These are phyloP conservation scores for Mycena capillaripes DNA, from an alignment of 768 basidiomycete genomes.

Conservation along the genomic window DNA sequence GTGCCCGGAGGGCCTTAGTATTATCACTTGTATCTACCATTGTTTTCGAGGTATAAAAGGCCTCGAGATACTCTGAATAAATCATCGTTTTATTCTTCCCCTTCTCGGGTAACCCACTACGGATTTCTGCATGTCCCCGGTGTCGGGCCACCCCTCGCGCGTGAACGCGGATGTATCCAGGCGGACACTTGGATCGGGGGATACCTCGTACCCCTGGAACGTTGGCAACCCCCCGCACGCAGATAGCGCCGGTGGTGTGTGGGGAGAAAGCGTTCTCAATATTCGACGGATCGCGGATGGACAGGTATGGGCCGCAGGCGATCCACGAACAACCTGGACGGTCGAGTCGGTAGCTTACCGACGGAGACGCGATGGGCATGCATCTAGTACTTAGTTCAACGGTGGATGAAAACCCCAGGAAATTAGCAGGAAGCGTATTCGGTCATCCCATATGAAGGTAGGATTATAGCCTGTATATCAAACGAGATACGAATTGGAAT, in stretches of 20 bases:
- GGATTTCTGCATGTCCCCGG: conserved; percentile 63
- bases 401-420: neutral
- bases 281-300: conserved; percentile 56
- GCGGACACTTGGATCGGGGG: conserved; percentile 52
- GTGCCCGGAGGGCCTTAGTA: too few species aligned
- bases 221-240: conserved; percentile 68
- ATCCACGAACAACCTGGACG: conserved; percentile 63
- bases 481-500: too few species aligned
- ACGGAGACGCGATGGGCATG: conserved; percentile 66
- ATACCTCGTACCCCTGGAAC: conserved; percentile 63
- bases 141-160: conserved; percentile 66
- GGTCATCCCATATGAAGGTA: conserved; percentile 74
- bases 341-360: conserved; percentile 56
- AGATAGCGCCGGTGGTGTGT: conserved; percentile 64
- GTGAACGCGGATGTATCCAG: conserved; percentile 64
- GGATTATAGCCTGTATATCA: conserved; percentile 59
- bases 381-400: conserved; percentile 45
- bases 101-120: too few species aligned
- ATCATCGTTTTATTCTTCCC: too few species aligned
- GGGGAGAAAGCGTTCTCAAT: conserved; percentile 52
- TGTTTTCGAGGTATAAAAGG: too few species aligned
- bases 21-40: too few species aligned
- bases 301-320: conserved; percentile 61
- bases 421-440: conserved; percentile 47
- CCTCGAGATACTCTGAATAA: too few species aligned